Evolutionary conservation across 2,329 filamentous ascomycete genomes (phyloP).

Genomic region (Camillea tinctor): DNA sequence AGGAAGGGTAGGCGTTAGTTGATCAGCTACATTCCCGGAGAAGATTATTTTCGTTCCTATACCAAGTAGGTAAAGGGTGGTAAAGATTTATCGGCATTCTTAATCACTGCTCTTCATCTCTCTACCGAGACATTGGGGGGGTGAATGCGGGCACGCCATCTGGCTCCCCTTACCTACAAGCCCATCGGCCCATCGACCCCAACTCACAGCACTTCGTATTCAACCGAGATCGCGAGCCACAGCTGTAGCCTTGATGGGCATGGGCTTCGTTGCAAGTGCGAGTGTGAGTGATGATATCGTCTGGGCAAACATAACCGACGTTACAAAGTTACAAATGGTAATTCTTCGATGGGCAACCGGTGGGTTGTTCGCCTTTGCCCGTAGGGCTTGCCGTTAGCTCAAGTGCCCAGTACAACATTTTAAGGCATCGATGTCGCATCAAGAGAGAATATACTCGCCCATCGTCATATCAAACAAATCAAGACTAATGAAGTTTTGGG

Average conservation of each 20-base stretch:
- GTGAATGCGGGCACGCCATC: conserved; percentile 7
- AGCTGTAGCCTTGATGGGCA: background rate
- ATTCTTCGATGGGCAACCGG: background rate
- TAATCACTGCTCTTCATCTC: too few relatives aligned
- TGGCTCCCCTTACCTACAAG: conserved; percentile 6
- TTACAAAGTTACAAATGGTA: background rate
- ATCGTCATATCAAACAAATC: conserved; percentile 12
- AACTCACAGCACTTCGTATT: background rate
- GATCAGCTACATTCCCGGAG: conserved; percentile 1
- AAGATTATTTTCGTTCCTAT: conserved; percentile 18
- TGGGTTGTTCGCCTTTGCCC: background rate
- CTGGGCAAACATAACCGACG: background rate
- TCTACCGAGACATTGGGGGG: conserved; percentile 2
- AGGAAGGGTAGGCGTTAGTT: background rate
- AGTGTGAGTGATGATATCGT: background rate
- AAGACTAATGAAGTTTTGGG: conserved; percentile 6
- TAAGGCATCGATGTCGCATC: background rate
- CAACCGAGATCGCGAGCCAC: background rate
- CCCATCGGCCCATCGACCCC: background rate
- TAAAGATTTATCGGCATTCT: conserved; percentile 23
- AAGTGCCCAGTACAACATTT: background rate
- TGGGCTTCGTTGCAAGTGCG: background rate
- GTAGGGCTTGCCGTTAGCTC: conserved; percentile 8
- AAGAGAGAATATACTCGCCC: background rate
- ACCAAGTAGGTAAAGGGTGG: conserved; percentile 2